These are phyloP conservation scores for Leersia perrieri DNA, from an alignment of 176 grass and related monocot genomes.

Conservation along the genomic window DNA sequence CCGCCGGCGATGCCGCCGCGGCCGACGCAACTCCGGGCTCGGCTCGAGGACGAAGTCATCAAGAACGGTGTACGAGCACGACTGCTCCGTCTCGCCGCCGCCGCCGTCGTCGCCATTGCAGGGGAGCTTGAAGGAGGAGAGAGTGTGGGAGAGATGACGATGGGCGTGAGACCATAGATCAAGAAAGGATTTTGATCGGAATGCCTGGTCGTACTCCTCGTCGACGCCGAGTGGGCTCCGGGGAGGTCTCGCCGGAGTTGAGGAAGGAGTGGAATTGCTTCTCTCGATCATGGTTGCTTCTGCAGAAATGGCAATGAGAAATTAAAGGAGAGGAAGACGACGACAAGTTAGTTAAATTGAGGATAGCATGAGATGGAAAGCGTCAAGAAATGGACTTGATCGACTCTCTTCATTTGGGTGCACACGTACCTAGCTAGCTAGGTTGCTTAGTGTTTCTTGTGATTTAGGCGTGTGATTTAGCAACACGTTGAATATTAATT, in stretches of 20 bases:
- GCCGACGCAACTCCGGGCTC: slow-evolving; percentile 49
- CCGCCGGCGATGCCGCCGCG: not conserved
- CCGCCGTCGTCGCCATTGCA: not conserved
- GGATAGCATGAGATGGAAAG: not conserved
- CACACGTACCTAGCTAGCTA: not conserved
- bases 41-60: slow-evolving; percentile 57
- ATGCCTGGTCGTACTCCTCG: slow-evolving; percentile 77
- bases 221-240: slow-evolving; percentile 50
- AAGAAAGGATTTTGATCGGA: slow-evolving; percentile 75
- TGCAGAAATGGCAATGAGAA: not conserved
- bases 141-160: slow-evolving; percentile 25
- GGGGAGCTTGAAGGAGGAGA: slow-evolving; percentile 21
- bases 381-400: slow-evolving; percentile 42
- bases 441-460: slow-evolving; percentile 31
- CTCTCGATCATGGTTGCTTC: slow-evolving; percentile 14
- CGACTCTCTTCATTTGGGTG: not conserved
- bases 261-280: slow-evolving; percentile 19
- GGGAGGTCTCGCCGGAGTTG: not conserved
- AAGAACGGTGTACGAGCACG: slow-evolving; percentile 37
- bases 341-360: not conserved
- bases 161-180: slow-evolving; percentile 81
- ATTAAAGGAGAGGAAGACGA: not conserved
- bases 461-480: not conserved
- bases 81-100: not conserved
- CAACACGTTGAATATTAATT: too few relatives aligned